Evolutionary conservation across 2,329 filamentous ascomycete genomes (phyloP).

Genomic region (Ustilaginoidea virens): DNA sequence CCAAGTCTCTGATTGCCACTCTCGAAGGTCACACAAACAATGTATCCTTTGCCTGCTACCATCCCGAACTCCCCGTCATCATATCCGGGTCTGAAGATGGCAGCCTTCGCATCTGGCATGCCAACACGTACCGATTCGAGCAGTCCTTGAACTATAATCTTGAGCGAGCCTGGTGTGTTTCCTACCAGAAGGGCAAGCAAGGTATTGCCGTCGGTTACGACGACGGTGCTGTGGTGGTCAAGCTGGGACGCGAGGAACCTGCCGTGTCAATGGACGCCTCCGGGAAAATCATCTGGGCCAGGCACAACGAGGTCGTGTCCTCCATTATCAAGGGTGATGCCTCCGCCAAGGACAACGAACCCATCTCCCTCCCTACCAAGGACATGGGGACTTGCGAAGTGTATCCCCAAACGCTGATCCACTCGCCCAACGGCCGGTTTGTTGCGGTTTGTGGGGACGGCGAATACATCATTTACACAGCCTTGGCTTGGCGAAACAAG

Average conservation of each 20-base stretch:
- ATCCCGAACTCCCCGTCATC: slow-evolving; percentile 91
- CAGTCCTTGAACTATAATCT: slow-evolving; percentile 92
- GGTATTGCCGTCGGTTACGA: slow-evolving; percentile 93
- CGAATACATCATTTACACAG: slow-evolving; percentile 98
- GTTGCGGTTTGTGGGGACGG: slow-evolving; percentile 77
- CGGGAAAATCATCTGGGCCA: slow-evolving; percentile 91
- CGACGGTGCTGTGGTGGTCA: slow-evolving; percentile 93
- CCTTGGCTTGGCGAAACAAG: slow-evolving; percentile 92
- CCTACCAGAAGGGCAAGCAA: slow-evolving; percentile 88
- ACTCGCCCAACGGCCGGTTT: slow-evolving; percentile 91
- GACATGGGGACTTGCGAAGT: slow-evolving; percentile 93
- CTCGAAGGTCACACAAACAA: slow-evolving; percentile 96
- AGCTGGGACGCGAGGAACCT: slow-evolving; percentile 92
- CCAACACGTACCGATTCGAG: slow-evolving; percentile 91
- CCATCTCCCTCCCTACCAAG: slow-evolving; percentile 77
- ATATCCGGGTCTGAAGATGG: slow-evolving; percentile 97
- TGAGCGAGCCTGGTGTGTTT: slow-evolving; percentile 94
- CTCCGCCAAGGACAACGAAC: slow-evolving; percentile 72
- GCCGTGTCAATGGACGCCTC: slow-evolving; percentile 95
- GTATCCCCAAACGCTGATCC: slow-evolving; percentile 84
- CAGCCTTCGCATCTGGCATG: slow-evolving; percentile 96
- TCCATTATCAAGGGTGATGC: slow-evolving; percentile 88
- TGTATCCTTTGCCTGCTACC: slow-evolving; percentile 95
- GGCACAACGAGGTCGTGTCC: slow-evolving; percentile 88
- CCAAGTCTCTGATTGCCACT: slow-evolving; percentile 90